Percentiles rank a stretch among this genome's conserved stretches.
phyloP scores from a whole-genome alignment of 169 alveolate genomes.

The Cytauxzoon felis region DNA sequence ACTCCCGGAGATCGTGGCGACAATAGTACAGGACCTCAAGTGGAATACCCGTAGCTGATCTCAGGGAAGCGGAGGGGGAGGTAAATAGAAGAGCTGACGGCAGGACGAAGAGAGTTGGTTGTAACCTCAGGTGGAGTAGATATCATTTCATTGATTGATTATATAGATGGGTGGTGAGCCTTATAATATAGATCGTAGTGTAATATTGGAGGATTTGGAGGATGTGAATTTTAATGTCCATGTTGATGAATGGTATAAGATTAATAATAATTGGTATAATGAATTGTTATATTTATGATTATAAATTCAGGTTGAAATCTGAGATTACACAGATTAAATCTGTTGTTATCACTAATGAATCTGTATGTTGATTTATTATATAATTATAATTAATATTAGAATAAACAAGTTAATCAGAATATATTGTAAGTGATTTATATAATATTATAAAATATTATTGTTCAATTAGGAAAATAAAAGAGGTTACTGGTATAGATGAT shows the following conservation, averaged over 20 bases:
- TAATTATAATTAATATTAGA: constrained; percentile 9
- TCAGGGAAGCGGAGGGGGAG: no score
- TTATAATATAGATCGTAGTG: constrained; percentile 11
- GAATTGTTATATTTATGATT: background rate
- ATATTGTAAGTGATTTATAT: constrained; percentile 22
- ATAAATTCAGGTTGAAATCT: constrained; percentile 18
- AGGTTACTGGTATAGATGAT: constrained; percentile 34
- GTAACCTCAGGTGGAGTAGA: no score
- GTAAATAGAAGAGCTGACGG: no score
- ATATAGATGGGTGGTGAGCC: constrained; percentile 57
- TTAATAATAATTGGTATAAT: constrained; percentile 40
- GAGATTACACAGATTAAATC: constrained; percentile 45
- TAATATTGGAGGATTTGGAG: constrained; percentile 35
- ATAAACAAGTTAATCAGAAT: background rate
- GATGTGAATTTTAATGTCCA: constrained; percentile 29
- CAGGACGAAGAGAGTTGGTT: no score
- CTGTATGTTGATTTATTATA: background rate
- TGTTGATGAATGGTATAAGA: constrained; percentile 49
- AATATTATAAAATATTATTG: background rate
- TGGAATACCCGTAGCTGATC: no score
- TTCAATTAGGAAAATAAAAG: constrained; percentile 28
- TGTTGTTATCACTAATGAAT: constrained; percentile 5
- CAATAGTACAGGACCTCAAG: no score
- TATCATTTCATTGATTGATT: background rate
- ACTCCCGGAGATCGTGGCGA: no score